A percentile compares a stretch with the other conserved stretches of the same genome.
These are phyloP conservation scores for Wickerhamomyces kurtzmanii DNA, from an alignment of 805 yeast species.

Conservation along the genomic window DNA sequence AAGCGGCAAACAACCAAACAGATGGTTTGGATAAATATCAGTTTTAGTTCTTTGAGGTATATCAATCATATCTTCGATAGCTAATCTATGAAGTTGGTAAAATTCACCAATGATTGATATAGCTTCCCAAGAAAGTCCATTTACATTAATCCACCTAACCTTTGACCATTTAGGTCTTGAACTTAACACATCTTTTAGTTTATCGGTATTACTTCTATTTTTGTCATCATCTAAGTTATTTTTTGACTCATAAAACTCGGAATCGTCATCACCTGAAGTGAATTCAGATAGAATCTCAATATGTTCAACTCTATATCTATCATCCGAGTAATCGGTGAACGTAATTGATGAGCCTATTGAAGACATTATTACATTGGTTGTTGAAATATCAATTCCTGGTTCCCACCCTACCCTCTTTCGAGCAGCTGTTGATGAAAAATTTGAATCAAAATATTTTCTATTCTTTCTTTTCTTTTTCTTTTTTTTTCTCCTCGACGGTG, in stretches of 20 bases:
- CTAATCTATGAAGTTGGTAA: slow-evolving; percentile 40
- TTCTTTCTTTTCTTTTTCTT: slow-evolving; percentile 5
- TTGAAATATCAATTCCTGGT: slow-evolving; percentile 45
- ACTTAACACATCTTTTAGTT: slow-evolving; percentile 21
- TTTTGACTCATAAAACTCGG: neutral
- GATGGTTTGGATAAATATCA: slow-evolving; percentile 39
- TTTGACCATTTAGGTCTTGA: slow-evolving; percentile 35
- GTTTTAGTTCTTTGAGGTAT: slow-evolving; percentile 51
- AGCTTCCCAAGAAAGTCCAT: slow-evolving; percentile 56
- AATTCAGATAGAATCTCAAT: slow-evolving; percentile 24
- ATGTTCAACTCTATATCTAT: slow-evolving; percentile 32
- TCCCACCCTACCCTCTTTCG: slow-evolving; percentile 42
- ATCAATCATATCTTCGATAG: slow-evolving; percentile 55
- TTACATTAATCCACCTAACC: slow-evolving; percentile 48
- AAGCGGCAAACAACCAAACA: slow-evolving; percentile 47
- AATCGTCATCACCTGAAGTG: slow-evolving; percentile 5
- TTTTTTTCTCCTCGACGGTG: slow-evolving; percentile 4
- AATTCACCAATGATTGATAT: slow-evolving; percentile 33
- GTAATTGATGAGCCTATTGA: slow-evolving; percentile 45
- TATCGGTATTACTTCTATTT: slow-evolving; percentile 11
- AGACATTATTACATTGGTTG: slow-evolving; percentile 39
- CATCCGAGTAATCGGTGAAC: slow-evolving; percentile 38
- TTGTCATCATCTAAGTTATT: slow-evolving; percentile 1
- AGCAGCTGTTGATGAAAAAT: slow-evolving; percentile 22
- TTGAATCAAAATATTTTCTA: slow-evolving; percentile 24